Percentiles rank a stretch among this genome's conserved stretches.
Conservation (phyloP, 2,329 filamentous ascomycete genomes). For the Claviceps cyperi region DNA sequence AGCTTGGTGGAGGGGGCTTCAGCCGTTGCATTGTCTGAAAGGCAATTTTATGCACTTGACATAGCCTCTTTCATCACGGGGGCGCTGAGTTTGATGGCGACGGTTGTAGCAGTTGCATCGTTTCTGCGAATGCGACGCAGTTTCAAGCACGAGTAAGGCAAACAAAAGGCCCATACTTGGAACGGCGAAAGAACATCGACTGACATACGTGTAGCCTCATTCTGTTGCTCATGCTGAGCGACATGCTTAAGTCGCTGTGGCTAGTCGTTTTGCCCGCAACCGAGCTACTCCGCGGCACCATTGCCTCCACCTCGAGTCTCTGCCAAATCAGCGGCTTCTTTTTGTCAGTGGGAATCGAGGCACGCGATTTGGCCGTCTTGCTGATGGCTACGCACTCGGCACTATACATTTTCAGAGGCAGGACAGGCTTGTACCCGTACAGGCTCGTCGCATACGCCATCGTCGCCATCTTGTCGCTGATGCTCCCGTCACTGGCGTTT, state of each 20-base stretch:
- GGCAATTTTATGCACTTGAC: constrained; percentile 7
- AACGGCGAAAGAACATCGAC: background rate
- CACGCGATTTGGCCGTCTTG: constrained; percentile 56
- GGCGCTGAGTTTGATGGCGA: constrained; percentile 40
- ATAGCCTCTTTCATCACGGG: constrained; percentile 25
- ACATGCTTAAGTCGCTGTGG: constrained; percentile 56
- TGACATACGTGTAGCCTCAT: constrained; percentile 40
- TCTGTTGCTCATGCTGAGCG: constrained; percentile 57
- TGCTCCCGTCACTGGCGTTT: constrained; percentile 51
- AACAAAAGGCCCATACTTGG: background rate
- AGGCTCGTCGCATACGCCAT: constrained; percentile 42
- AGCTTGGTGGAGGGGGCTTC: background rate
- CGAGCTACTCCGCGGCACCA: constrained; percentile 35
- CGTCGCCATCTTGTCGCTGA: constrained; percentile 42
- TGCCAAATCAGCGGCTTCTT: constrained; percentile 59
- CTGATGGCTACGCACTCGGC: constrained; percentile 61
- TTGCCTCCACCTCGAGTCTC: constrained; percentile 37
- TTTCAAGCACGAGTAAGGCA: constrained; percentile 48
- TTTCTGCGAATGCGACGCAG: constrained; percentile 59
- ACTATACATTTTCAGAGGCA: constrained; percentile 51
- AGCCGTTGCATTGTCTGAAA: background rate
- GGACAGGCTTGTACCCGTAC: constrained; percentile 55
- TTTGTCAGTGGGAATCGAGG: constrained; percentile 50
- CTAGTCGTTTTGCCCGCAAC: constrained; percentile 51
- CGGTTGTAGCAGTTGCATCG: constrained; percentile 50